Percentiles rank a stretch among this genome's conserved stretches.
Conservation (phyloP, 495 filamentous ascomycete genomes). For the Xanthoparmelia taractica region DNA sequence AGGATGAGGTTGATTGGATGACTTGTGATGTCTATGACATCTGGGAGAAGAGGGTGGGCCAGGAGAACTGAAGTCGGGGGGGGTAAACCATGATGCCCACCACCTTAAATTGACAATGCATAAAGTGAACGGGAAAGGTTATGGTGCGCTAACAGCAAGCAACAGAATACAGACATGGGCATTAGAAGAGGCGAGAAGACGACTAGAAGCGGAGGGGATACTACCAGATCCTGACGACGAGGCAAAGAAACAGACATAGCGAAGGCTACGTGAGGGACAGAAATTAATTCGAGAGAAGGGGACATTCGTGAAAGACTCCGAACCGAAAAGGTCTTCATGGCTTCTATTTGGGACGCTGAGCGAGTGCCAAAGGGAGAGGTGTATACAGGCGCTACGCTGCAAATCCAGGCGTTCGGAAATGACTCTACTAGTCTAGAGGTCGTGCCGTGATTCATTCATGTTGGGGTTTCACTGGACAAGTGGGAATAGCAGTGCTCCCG, state of each 20-base stretch:
- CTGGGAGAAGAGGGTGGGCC: background rate
- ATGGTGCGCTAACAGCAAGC: background rate
- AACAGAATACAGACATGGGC: slow-evolving; percentile 97
- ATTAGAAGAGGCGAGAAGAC: slow-evolving; percentile 85
- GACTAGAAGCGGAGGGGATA: slow-evolving; percentile 92
- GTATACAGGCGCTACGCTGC: background rate
- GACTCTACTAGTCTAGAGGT: background rate
- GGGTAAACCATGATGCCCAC: slow-evolving; percentile 1
- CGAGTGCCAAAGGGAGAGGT: background rate
- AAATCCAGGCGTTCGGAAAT: background rate
- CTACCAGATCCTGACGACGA: slow-evolving; percentile 61
- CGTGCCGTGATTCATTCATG: too few species aligned
- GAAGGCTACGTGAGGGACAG: background rate
- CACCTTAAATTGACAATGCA: background rate
- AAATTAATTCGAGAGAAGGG: background rate
- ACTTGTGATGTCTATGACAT: background rate
- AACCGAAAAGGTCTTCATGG: background rate
- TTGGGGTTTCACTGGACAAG: too few species aligned
- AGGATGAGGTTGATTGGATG: too few species aligned
- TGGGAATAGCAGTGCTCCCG: too few species aligned
- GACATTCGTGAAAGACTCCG: background rate
- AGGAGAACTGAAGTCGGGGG: background rate
- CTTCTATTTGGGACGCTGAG: background rate
- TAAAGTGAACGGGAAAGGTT: background rate
- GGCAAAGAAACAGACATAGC: slow-evolving; percentile 14